Percentiles rank a stretch among this genome's conserved stretches.
Evolutionary conservation across 1,284 basidiomycete species (phyloP).

Genomic region (Cryptococcus sp.): DNA sequence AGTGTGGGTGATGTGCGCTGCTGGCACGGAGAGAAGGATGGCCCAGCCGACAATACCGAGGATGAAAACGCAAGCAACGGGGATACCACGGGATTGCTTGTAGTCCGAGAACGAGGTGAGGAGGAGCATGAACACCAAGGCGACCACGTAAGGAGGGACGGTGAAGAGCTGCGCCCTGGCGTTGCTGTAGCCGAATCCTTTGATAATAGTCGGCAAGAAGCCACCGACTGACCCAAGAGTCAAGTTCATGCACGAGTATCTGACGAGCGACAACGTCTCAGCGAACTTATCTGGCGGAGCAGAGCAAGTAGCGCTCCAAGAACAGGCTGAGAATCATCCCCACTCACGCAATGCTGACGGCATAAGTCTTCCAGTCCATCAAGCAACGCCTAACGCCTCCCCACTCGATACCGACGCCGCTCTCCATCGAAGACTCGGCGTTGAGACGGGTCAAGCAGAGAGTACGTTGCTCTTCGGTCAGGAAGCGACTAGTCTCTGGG

Average conservation of each 20-base stretch:
- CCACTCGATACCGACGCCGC: constrained; percentile 49
- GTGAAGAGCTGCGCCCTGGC: constrained; percentile 62
- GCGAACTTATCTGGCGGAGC: constrained; percentile 33
- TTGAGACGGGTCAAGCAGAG: constrained; percentile 75
- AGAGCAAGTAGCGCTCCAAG: too few species aligned
- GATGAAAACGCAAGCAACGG: constrained; percentile 47
- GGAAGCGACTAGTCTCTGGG: constrained; percentile 71
- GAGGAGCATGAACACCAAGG: constrained; percentile 66
- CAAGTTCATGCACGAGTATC: constrained; percentile 77
- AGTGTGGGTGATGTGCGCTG: constrained; percentile 27
- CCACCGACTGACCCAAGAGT: constrained; percentile 76
- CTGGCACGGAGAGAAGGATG: constrained; percentile 48
- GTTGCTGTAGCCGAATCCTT: constrained; percentile 54
- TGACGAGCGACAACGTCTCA: constrained; percentile 58
- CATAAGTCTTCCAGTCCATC: constrained; percentile 61
- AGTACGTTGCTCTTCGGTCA: constrained; percentile 71
- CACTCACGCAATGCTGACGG: constrained; percentile 67
- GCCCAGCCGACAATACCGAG: constrained; percentile 55
- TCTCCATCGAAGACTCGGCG: constrained; percentile 66
- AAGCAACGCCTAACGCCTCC: constrained; percentile 62
- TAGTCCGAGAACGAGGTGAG: constrained; percentile 71
- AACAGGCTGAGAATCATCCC: constrained; percentile 1
- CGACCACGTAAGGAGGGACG: constrained; percentile 77
- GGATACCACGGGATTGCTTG: constrained; percentile 64
- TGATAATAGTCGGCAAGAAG: constrained; percentile 81